A percentile compares a stretch with the other conserved stretches of the same genome.
Evolutionary conservation across 495 filamentous ascomycete species (phyloP).

Genomic region (Copromyces sp.): DNA sequence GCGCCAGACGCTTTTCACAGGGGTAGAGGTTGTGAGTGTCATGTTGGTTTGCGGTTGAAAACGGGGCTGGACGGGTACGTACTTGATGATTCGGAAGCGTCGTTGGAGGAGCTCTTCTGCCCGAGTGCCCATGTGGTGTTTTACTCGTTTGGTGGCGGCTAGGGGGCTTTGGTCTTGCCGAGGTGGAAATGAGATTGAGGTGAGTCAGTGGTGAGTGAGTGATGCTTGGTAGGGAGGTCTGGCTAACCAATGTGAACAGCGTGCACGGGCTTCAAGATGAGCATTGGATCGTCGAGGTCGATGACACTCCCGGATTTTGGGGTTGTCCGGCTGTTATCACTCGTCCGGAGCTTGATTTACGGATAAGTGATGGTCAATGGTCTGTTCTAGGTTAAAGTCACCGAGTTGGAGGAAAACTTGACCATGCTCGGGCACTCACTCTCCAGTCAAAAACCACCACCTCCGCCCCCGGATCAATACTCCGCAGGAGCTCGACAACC

Average conservation of each 20-base stretch:
- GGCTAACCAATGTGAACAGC: slow-evolving; percentile 3
- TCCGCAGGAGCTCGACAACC: background rate
- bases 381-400: background rate
- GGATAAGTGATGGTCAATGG: background rate
- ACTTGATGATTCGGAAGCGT: slow-evolving; percentile 7
- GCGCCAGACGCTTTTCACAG: background rate
- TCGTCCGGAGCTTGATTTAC: background rate
- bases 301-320: background rate
- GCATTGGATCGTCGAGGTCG: slow-evolving; percentile 1
- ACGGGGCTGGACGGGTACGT: background rate
- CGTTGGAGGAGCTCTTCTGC: background rate
- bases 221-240: background rate
- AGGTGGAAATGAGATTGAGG: background rate
- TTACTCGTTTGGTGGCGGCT: background rate
- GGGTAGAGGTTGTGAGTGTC: background rate
- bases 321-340: background rate
- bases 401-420: background rate
- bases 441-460: slow-evolving; percentile 1
- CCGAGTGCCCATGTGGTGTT: background rate
- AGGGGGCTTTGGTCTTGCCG: slow-evolving; percentile 1
- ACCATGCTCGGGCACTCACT: background rate
- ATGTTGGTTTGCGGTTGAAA: background rate
- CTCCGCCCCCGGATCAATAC: background rate
- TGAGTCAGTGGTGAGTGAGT: background rate
- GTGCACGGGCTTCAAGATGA: background rate